Base-by-base conservation (phyloP, 768 basidiomycete species). In the Sistotremastrum suecicum region DNA sequence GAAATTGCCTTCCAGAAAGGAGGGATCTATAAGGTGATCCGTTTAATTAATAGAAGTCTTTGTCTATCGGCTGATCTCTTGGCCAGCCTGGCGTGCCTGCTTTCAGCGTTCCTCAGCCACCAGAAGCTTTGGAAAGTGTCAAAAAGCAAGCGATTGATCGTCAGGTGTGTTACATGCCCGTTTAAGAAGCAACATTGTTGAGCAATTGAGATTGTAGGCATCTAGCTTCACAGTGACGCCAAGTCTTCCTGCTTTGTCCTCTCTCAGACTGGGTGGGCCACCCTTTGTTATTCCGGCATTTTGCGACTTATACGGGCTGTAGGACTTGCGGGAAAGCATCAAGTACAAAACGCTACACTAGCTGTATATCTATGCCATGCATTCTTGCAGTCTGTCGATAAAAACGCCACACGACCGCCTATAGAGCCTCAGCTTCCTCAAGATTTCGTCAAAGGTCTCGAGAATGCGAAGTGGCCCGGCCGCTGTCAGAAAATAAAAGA, bases 1-100 rank as follows among this genome's bases (percentile, higher is more conserved):
- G 87, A 95, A 56, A 98, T 99, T 51, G 87, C 92, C 1, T 77
- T 76, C 73, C 94, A 98, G 57, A 99, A 99, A 61, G 88, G 82
- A 31, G 95, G 95, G 2, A 98, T 99, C 44, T 98, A 83, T 65
- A 99, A 99, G 73, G 84, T 77, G 43, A 31, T 64, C 50, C 9
- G 33, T 39, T 39, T 37, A 10, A 12, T 34, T n/a, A 33, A 28
- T 12, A 11, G 34, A n/a, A 34, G 4, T 31, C 28, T 12, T 43
- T 37, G 7, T 33, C 39, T 29, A 44, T 9, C 10, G 10, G 1
- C 30, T 44, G 10, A 41, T 34, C 31, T 30, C 34, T 28, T 5
- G 11, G 7, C 39, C 20, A 12, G 37, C 50, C 35, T 44, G 80
- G 74, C 11, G 86, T 86, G 2, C 87, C 89, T 1, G 95, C 95